Conservation (phyloP, 306 rosid species). For the Senna siamea region DNA sequence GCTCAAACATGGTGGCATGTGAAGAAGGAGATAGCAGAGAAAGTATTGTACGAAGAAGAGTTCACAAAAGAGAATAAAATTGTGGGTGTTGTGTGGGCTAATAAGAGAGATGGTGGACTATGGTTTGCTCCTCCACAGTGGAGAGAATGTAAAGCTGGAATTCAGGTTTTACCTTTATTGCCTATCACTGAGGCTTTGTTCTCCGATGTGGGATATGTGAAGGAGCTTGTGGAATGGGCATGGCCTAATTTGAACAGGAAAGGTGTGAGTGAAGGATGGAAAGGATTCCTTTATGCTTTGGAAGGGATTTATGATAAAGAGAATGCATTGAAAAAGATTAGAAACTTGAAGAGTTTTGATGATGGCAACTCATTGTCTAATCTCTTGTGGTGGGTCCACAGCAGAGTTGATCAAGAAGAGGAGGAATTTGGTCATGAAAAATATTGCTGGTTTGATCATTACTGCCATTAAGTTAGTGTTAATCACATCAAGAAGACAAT, state of each 20-base stretch:
- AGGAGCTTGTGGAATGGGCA: conserved; percentile 81
- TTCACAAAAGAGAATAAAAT: conserved; percentile 63
- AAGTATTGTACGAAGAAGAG: conserved; percentile 55
- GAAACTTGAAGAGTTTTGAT: no score
- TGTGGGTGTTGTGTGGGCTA: conserved; percentile 78
- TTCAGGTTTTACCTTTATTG: conserved; percentile 69
- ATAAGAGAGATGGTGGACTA: conserved; percentile 82
- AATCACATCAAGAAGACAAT: no score
- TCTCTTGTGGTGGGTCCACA: conserved; percentile 86
- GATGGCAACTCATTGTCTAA: conserved; percentile 82
- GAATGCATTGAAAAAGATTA: conserved; percentile 55
- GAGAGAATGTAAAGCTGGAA: conserved; percentile 84
- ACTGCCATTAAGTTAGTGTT: conserved; percentile 30
- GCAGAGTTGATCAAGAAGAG: conserved; percentile 51
- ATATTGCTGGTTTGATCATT: conserved; percentile 48
- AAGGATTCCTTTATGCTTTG: conserved; percentile 72
- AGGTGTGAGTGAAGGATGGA: conserved; percentile 91
- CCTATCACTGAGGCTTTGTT: conserved; percentile 76
- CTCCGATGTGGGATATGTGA: conserved; percentile 59
- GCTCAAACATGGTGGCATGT: conserved; percentile 92
- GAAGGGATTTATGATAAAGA: conserved; percentile 63
- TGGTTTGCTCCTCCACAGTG: conserved; percentile 89
- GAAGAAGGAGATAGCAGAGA: conserved; percentile 51
- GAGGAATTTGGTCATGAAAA: conserved; percentile 12
- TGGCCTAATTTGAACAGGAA: conserved; percentile 65